phyloP scores from a whole-genome alignment of 331 rosid genomes.

The Acacia pycnantha region DNA sequence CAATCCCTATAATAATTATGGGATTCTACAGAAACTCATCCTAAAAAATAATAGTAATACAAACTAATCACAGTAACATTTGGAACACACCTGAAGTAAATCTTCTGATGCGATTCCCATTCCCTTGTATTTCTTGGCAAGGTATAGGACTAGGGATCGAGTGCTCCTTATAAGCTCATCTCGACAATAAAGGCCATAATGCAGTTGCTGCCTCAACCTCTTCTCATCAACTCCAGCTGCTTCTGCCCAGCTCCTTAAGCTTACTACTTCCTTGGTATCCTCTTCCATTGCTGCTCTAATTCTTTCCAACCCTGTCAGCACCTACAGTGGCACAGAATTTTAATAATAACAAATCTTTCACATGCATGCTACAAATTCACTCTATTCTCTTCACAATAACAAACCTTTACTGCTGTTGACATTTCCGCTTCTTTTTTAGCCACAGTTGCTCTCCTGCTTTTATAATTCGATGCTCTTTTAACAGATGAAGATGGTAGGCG shows the following conservation, averaged over 20 bases:
- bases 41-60: background rate
- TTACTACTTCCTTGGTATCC: constrained; percentile 57
- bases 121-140: constrained; percentile 80
- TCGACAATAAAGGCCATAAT: constrained; percentile 66
- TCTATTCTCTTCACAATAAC: constrained; percentile 16
- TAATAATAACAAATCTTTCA: background rate
- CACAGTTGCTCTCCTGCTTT: constrained; percentile 41
- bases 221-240: constrained; percentile 68
- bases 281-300: constrained; percentile 61
- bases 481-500: constrained; percentile 34
- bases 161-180: constrained; percentile 84
- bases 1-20: no score
- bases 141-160: constrained; percentile 65
- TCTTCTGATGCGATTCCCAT: constrained; percentile 78
- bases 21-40: background rate
- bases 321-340: constrained; percentile 40
- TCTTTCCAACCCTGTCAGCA: constrained; percentile 70
- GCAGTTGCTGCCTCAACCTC: constrained; percentile 52
- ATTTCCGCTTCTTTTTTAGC: constrained; percentile 78
- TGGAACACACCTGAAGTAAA: constrained; percentile 75
- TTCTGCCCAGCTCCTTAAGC: constrained; percentile 80
- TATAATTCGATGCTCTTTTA: constrained; percentile 43
- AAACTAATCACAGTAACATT: constrained; percentile 4
- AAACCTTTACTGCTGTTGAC: constrained; percentile 80
- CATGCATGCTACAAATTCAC: constrained; percentile 6